A percentile compares a stretch with the other conserved stretches of the same genome.
These are phyloP conservation scores for Polyporus arcularius DNA, from an alignment of 768 basidiomycete genomes.

Conservation along the genomic window DNA sequence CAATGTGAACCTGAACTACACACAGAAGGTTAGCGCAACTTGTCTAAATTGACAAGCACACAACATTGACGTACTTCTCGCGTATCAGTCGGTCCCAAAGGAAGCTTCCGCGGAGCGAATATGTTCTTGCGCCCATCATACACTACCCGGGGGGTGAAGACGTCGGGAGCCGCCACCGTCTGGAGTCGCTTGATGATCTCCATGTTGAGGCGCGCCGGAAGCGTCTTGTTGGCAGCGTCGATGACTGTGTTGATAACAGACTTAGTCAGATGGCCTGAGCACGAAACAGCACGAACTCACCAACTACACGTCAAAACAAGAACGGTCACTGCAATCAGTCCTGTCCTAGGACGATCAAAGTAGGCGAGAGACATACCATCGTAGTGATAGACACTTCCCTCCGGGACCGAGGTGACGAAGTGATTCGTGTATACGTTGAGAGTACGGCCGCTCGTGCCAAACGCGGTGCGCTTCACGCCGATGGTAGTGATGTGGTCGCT, in stretches of 20 bases:
- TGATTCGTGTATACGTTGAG: conserved; percentile 57
- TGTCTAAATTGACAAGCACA: neutral
- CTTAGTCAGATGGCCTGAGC: too few species aligned
- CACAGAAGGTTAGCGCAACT: neutral
- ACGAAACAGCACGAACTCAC: conserved; percentile 3
- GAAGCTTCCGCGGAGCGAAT: conserved; percentile 61
- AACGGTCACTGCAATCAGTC: neutral
- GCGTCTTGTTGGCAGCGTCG: conserved; percentile 62
- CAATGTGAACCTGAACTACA: conserved; percentile 53
- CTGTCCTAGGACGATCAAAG: neutral
- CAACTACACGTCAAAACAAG: conserved; percentile 12
- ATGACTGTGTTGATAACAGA: conserved; percentile 49
- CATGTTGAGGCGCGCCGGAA: conserved; percentile 70
- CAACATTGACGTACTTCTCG: conserved; percentile 47
- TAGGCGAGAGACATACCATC: conserved; percentile 54
- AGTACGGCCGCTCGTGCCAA: conserved; percentile 55
- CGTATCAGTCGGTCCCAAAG: conserved; percentile 51
- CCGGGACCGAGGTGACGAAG: conserved; percentile 61
- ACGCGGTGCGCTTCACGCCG: conserved; percentile 69
- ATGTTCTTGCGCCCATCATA: conserved; percentile 84
- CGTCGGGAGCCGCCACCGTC: conserved; percentile 49
- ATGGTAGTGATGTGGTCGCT: conserved; percentile 48
- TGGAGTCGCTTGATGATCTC: conserved; percentile 69
- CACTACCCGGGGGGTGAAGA: conserved; percentile 73
- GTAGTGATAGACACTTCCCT: conserved; percentile 71